phyloP scores from a whole-genome alignment of 768 basidiomycete species.

The Hysterangium stoloniferum region DNA sequence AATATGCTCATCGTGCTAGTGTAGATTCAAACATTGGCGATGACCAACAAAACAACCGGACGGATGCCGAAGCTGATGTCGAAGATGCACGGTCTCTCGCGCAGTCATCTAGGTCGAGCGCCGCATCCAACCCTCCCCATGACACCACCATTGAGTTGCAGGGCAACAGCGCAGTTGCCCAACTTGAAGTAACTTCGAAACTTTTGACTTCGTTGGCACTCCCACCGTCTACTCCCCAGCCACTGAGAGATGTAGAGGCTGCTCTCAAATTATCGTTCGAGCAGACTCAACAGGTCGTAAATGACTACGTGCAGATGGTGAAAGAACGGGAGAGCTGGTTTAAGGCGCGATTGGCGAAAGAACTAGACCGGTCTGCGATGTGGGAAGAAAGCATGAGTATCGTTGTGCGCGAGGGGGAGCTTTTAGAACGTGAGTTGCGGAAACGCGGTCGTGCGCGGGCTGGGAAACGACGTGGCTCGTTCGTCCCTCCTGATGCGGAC shows the following conservation, averaged over 20 bases:
- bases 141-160: slow-evolving; percentile 53
- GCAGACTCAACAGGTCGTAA: slow-evolving; percentile 50
- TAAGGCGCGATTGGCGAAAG: slow-evolving; percentile 52
- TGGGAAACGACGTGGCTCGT: slow-evolving; percentile 48
- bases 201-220: slow-evolving; percentile 45
- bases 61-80: not conserved
- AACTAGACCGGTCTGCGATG: slow-evolving; percentile 52
- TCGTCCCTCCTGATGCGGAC: slow-evolving; percentile 15
- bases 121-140: slow-evolving; percentile 41
- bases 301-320: slow-evolving; percentile 61
- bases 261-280: slow-evolving; percentile 56
- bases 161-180: slow-evolving; percentile 61
- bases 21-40: not conserved
- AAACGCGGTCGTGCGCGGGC: slow-evolving; percentile 33
- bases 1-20: not conserved
- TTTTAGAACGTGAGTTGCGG: slow-evolving; percentile 72
- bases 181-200: slow-evolving; percentile 69
- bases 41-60: not conserved
- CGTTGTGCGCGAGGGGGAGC: slow-evolving; percentile 81
- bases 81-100: slow-evolving; percentile 6
- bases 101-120: slow-evolving; percentile 5
- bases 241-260: slow-evolving; percentile 19
- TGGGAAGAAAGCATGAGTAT: slow-evolving; percentile 90
- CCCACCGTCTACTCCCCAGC: slow-evolving; percentile 18
- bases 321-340: slow-evolving; percentile 80